A percentile compares a stretch with the other conserved stretches of the same genome.
phyloP scores from a whole-genome alignment of 257 asterid genomes.

The Thymus quinquecostatus region DNA sequence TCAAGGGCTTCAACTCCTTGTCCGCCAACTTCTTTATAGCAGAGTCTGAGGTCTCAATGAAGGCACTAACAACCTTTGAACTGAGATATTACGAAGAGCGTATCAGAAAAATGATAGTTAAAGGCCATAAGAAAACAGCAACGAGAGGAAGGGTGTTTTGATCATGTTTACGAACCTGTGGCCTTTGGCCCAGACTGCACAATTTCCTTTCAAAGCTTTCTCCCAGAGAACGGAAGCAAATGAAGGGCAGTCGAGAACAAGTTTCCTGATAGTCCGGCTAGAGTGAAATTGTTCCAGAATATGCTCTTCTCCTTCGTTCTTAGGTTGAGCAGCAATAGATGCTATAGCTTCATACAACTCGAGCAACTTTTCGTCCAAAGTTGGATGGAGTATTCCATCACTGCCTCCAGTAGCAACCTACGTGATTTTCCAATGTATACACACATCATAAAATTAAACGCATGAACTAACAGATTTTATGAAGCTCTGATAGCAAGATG shows the following conservation, averaged over 20 bases:
- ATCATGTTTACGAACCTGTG: constrained; percentile 59
- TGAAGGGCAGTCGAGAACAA: constrained; percentile 72
- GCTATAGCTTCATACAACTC: constrained; percentile 63
- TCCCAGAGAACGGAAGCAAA: constrained; percentile 79
- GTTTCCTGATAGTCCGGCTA: constrained; percentile 77
- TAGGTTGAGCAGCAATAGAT: constrained; percentile 65
- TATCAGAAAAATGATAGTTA: constrained; percentile 8
- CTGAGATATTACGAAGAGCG: constrained; percentile 37
- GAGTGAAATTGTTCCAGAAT: constrained; percentile 79
- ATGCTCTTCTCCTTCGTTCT: constrained; percentile 64
- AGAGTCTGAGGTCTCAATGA: constrained; percentile 61
- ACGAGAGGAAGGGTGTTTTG: neutral
- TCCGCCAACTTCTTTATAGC: constrained; percentile 51
- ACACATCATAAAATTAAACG: neutral
- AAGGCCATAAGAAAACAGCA: neutral
- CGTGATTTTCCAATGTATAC: constrained; percentile 16
- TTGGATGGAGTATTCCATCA: constrained; percentile 65
- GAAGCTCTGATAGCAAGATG: constrained; percentile 6
- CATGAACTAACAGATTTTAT: neutral
- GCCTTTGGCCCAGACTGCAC: constrained; percentile 74
- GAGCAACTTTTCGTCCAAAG: constrained; percentile 59
- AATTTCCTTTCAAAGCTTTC: constrained; percentile 73
- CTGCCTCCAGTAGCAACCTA: constrained; percentile 84
- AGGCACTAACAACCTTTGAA: constrained; percentile 63
- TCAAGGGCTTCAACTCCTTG: constrained; percentile 70